Percentiles rank a stretch among this genome's conserved stretches.
Evolutionary conservation across 1,284 basidiomycete species (phyloP).

Genomic region (Pisolithus thermaeus): DNA sequence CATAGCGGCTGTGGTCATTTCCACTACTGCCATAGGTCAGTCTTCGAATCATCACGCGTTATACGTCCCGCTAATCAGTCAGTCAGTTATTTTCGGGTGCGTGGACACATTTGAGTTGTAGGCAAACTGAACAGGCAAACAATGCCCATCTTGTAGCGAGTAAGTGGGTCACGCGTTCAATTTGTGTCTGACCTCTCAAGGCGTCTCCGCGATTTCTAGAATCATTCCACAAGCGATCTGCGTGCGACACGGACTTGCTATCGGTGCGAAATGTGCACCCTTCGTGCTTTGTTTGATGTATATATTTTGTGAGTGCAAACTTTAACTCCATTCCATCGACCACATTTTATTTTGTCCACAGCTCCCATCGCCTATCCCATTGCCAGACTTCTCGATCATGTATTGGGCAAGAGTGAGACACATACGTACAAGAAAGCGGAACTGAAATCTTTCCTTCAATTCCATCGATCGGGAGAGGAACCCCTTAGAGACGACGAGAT

Average conservation of each 20-base stretch:
- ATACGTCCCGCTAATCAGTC: constrained; percentile 1
- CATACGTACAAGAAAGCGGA: constrained; percentile 90
- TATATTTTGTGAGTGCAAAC: constrained; percentile 49
- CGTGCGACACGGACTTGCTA: constrained; percentile 84
- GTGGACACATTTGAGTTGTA: constrained; percentile 11
- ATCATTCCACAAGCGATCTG: constrained; percentile 88
- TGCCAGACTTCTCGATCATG: constrained; percentile 78
- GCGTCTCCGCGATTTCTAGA: constrained; percentile 30
- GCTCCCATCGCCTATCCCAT: constrained; percentile 86
- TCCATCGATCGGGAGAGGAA: constrained; percentile 83
- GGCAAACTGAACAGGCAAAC: not conserved
- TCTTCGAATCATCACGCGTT: not conserved
- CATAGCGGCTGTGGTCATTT: constrained; percentile 76
- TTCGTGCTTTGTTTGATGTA: constrained; percentile 80
- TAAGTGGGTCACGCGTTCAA: constrained; percentile 21
- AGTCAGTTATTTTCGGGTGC: constrained; percentile 75
- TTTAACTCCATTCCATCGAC: not conserved
- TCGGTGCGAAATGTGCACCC: constrained; percentile 85
- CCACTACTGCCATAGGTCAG: constrained; percentile 78
- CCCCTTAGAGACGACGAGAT: constrained; percentile 88
- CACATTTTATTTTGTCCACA: constrained; percentile 19
- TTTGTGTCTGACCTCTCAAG: not conserved
- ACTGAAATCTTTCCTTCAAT: constrained; percentile 89
- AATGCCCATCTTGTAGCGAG: constrained; percentile 36
- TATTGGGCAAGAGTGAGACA: constrained; percentile 66